A percentile compares a stretch with the other conserved stretches of the same genome.
These are phyloP conservation scores for Fusarium irregulare DNA, from an alignment of 2,329 filamentous ascomycete species.

Conservation along the genomic window DNA sequence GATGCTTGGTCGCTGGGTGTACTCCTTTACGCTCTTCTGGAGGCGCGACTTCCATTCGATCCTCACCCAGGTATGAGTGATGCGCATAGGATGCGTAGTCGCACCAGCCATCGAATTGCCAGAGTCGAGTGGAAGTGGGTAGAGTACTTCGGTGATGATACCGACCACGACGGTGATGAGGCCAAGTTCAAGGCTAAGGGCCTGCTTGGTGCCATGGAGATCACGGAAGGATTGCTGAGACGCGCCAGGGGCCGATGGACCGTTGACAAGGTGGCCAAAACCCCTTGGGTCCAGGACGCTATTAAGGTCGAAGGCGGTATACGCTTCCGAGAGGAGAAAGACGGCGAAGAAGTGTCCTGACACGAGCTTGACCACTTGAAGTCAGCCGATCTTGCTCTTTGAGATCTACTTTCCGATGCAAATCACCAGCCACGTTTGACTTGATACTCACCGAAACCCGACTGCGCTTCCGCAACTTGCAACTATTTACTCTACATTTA, in stretches of 20 bases:
- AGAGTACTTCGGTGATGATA: conserved; percentile 83
- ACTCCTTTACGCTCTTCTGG: conserved; percentile 90
- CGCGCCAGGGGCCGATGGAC: conserved; percentile 83
- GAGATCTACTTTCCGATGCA: conserved; percentile 4
- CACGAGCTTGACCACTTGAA: conserved; percentile 16
- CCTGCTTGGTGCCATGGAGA: conserved; percentile 79
- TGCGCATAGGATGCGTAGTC: conserved; percentile 78
- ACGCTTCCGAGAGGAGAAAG: conserved; percentile 68
- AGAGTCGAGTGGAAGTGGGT: conserved; percentile 97
- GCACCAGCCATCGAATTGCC: conserved; percentile 93
- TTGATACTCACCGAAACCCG: not conserved
- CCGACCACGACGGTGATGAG: conserved; percentile 80
- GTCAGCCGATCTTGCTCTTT: not conserved
- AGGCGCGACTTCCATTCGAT: conserved; percentile 93
- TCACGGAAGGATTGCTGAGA: conserved; percentile 86
- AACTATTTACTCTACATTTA: conserved; percentile 9
- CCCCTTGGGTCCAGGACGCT: conserved; percentile 80
- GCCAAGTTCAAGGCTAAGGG: conserved; percentile 71
- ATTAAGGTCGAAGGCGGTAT: conserved; percentile 75
- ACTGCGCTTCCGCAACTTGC: not conserved
- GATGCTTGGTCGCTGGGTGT: conserved; percentile 98
- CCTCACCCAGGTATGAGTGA: conserved; percentile 84
- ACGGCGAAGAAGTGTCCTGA: conserved; percentile 63
- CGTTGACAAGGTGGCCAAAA: conserved; percentile 76
- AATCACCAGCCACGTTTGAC: conserved; percentile 1